Evolutionary conservation across 345 rosid species (phyloP).

Genomic region (Ceriops zippeliana): DNA sequence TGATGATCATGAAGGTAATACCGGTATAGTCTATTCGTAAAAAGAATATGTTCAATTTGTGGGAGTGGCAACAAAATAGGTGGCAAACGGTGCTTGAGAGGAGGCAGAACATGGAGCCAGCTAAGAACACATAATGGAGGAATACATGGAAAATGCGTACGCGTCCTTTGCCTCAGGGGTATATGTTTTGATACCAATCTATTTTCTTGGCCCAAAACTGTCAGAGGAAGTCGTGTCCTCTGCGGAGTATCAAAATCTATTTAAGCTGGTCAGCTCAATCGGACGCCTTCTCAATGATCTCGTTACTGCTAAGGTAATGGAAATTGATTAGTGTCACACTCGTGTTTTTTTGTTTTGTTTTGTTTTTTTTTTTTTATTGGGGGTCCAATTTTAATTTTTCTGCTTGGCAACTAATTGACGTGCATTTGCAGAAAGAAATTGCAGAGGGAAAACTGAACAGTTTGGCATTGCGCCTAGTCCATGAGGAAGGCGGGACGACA

Average conservation of each 20-base stretch:
- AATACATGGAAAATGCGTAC: conserved; percentile 10
- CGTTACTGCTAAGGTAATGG: conserved; percentile 2
- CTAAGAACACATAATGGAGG: conserved; percentile 55
- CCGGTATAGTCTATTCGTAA: conserved; percentile 71
- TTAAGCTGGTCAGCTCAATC: conserved; percentile 7
- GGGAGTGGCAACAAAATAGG: conserved; percentile 82
- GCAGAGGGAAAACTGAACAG: conserved; percentile 15
- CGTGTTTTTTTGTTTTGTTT: not conserved
- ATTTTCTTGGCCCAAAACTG: conserved; percentile 6
- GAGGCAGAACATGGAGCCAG: conserved; percentile 81
- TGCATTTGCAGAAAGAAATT: conserved; percentile 11
- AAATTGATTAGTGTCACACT: not conserved
- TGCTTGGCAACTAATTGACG: too few species aligned
- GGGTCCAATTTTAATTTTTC: too few species aligned
- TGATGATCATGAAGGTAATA: conserved; percentile 80
- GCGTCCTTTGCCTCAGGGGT: conserved; percentile 11
- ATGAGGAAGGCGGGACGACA: not conserved
- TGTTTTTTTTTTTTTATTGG: too few species aligned
- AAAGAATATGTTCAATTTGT: conserved; percentile 45
- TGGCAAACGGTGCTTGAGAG: conserved; percentile 81
- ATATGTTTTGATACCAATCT: conserved; percentile 1
- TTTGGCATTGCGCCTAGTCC: not conserved
- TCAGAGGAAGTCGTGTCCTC: conserved; percentile 6
- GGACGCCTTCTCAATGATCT: conserved; percentile 15
- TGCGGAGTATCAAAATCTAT: conserved; percentile 5